These are phyloP conservation scores for Ilyonectria sp. DNA, from an alignment of 2,329 filamentous ascomycete species.

Conservation along the genomic window DNA sequence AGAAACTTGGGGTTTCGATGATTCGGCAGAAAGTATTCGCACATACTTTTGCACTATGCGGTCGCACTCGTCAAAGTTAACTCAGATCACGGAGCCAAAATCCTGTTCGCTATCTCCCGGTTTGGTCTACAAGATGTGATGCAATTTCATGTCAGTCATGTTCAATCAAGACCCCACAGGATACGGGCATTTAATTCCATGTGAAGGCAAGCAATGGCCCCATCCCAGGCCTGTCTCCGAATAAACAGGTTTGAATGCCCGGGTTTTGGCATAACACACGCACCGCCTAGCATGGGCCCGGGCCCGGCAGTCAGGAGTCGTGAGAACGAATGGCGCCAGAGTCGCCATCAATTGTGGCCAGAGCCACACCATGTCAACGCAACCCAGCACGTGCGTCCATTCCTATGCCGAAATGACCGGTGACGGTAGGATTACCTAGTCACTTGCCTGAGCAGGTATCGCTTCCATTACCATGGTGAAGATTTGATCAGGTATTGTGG, in stretches of 20 bases:
- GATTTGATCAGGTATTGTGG: constrained; percentile 1
- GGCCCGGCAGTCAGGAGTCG: constrained; percentile 4
- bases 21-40: not conserved
- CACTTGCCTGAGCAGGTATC: not conserved
- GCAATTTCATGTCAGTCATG: constrained; percentile 12
- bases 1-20: constrained; percentile 22
- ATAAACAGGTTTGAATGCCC: constrained; percentile 6
- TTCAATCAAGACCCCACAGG: constrained; percentile 13
- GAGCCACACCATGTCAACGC: not conserved
- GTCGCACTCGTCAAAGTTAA: constrained; percentile 9
- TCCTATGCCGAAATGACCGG: not conserved
- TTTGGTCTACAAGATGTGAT: constrained; percentile 17
- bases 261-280: not conserved
- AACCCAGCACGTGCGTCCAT: not conserved
- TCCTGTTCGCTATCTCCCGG: not conserved
- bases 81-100: constrained; percentile 6
- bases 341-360: not conserved
- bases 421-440: constrained; percentile 11
- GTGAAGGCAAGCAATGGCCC: constrained; percentile 6
- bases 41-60: not conserved
- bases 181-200: constrained; percentile 10
- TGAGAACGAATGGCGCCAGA: not conserved
- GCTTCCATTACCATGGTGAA: constrained; percentile 13
- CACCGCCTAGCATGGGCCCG: not conserved
- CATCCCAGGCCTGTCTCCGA: constrained; percentile 7